Evolutionary conservation across 257 asterid species (phyloP), one percentile per base, ranked within the genome.

Genomic region (Nicotiana tomentosiformis): DNA sequence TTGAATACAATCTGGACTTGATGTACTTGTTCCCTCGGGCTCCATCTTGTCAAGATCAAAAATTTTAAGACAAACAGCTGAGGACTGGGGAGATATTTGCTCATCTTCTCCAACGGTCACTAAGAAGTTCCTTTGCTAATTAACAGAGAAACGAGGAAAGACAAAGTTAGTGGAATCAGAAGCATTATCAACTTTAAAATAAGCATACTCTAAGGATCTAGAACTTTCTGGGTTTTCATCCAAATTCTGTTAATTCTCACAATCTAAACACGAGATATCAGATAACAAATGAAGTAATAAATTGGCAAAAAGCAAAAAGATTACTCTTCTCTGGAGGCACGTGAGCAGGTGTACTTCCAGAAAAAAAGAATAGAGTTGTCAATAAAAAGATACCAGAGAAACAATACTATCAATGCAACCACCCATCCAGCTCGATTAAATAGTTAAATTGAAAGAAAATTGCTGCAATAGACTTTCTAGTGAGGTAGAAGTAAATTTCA

Each of bases 21-120:
- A 90, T 35, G 93, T 72, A 89, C 94, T 90, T 20, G 99, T 85
- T 35, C 94, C 98, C 89, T 94, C 98, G 29, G 92, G 91, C 82
- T 91, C 94, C 88, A 87, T 90, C 89, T 92, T 96, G 78, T 92
- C 98, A 1, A 96, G 91, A 88, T 96, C 98, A 85, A 92, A 96
- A 84, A 96, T 92, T 91, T 96, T 96, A 51, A 96, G 88, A 81
- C 97, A 96, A 46, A 87, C 82, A 55, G 92, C 88, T 7, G 95
- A 90, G 84, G 88, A 90, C 85, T 93, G 97, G 2, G 94, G 90
- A 35, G 92, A 84, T 80, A 94, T 86, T 87, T 92, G 94, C 84
- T 96, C 97, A 82, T 96, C 99, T 87, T 93, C 97, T 62, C 99
- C 99, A 66, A 96, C 97, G 0, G 99, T 92, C 80, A 96, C 90